phyloP scores from a whole-genome alignment of 441 rosid genomes.

The Geranium incanum region DNA sequence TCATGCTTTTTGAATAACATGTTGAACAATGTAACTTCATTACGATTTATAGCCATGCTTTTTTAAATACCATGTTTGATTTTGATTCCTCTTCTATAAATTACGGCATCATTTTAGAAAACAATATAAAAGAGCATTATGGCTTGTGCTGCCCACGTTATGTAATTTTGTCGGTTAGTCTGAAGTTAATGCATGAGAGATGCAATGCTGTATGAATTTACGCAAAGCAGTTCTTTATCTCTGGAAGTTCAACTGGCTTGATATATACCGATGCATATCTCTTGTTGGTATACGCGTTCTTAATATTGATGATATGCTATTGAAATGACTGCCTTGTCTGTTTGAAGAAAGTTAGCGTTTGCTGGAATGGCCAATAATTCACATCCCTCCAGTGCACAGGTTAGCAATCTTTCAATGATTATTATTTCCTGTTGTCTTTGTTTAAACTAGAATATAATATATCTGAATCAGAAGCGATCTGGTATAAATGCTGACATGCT shows the following conservation, averaged over 20 bases:
- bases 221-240: neutral
- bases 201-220: neutral
- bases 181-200: neutral
- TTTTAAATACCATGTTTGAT: neutral
- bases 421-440: constrained; percentile 6
- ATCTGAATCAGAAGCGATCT: neutral
- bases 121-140: neutral
- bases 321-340: neutral
- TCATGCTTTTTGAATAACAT: neutral
- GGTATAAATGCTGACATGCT: neutral
- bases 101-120: neutral
- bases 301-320: neutral
- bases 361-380: constrained; percentile 60
- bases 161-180: neutral
- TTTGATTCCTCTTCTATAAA: neutral
- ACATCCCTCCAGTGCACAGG: constrained; percentile 65
- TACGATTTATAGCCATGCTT: neutral
- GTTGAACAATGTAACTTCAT: neutral
- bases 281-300: neutral
- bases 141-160: neutral
- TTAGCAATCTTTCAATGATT: constrained; percentile 19
- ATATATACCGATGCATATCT: constrained; percentile 3
- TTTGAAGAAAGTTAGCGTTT: constrained; percentile 24
- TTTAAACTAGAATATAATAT: neutral
- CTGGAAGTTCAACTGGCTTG: constrained; percentile 4